These are phyloP conservation scores for Penicillium olsonii DNA, from an alignment of 2,329 filamentous ascomycete species.

Conservation along the genomic window DNA sequence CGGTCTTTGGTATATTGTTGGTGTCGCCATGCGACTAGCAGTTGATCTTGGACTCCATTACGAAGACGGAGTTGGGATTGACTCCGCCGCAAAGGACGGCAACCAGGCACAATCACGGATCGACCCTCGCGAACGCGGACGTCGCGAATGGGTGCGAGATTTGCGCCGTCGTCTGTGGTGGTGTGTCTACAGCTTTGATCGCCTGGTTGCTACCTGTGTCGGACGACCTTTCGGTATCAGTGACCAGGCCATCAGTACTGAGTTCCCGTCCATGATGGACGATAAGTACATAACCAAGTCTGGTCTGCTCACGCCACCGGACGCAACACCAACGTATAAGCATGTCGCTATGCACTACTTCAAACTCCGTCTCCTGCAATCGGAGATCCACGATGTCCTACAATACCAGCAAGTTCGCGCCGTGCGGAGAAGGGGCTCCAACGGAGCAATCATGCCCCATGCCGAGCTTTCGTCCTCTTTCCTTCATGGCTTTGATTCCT, in stretches of 20 bases:
- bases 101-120: constrained; percentile 39
- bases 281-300: constrained; percentile 82
- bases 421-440: constrained; percentile 65
- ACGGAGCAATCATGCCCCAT: constrained; percentile 71
- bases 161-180: constrained; percentile 88
- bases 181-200: constrained; percentile 93
- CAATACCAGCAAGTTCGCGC: constrained; percentile 88
- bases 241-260: constrained; percentile 94
- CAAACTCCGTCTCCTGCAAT: constrained; percentile 82
- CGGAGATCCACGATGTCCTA: constrained; percentile 90
- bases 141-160: constrained; percentile 82
- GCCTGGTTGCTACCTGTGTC: constrained; percentile 92
- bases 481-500: constrained; percentile 77
- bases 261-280: constrained; percentile 86
- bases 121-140: constrained; percentile 60
- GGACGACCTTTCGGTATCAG: constrained; percentile 90
- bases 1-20: constrained; percentile 95
- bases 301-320: constrained; percentile 66
- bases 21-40: constrained; percentile 84
- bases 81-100: constrained; percentile 46
- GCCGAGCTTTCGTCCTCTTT: constrained; percentile 81
- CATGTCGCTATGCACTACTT: constrained; percentile 91
- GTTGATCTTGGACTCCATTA: constrained; percentile 91
- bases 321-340: constrained; percentile 79
- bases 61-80: constrained; percentile 76